Conservation (phyloP, 345 rosid species). For the Diplotaxis tenuifolia region DNA sequence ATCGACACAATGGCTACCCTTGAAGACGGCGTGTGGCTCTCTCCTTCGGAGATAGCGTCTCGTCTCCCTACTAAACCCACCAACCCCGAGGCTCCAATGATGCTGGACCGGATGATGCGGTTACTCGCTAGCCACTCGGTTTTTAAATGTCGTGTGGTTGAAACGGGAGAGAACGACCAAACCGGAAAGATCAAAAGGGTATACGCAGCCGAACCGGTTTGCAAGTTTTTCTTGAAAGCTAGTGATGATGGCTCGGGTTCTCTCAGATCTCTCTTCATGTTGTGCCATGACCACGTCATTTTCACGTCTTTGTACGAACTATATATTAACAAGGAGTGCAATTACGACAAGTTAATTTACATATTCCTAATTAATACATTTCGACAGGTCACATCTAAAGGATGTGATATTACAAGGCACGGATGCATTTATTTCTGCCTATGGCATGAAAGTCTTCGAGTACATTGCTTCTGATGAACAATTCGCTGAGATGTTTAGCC, state of each 20-base stretch:
- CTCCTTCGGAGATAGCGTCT: conserved; percentile 43
- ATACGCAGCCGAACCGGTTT: conserved; percentile 34
- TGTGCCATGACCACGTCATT: conserved; percentile 14
- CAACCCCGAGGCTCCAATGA: conserved; percentile 43
- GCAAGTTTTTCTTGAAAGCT: conserved; percentile 26
- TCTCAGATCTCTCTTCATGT: conserved; percentile 21
- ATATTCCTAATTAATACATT: too few species aligned
- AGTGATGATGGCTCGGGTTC: conserved; percentile 29
- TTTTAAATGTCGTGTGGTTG: conserved; percentile 37
- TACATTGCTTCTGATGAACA: conserved; percentile 20
- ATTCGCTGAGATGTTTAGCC: neutral
- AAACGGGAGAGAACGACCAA: neutral
- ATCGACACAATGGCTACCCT: conserved; percentile 44
- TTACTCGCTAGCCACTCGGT: conserved; percentile 49
- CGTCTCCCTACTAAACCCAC: conserved; percentile 34
- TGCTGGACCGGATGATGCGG: conserved; percentile 53
- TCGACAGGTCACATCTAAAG: conserved; percentile 22
- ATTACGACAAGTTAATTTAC: too few species aligned
- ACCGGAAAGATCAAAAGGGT: conserved; percentile 5
- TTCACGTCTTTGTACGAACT: conserved; percentile 30
- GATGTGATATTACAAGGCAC: conserved; percentile 52
- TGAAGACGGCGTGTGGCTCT: conserved; percentile 40
- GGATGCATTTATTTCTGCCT: conserved; percentile 51
- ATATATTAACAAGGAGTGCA: too few species aligned
- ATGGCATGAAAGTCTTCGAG: conserved; percentile 50